phyloP scores from a whole-genome alignment of 2,329 filamentous ascomycete genomes.

The Hypoxylon sp. region DNA sequence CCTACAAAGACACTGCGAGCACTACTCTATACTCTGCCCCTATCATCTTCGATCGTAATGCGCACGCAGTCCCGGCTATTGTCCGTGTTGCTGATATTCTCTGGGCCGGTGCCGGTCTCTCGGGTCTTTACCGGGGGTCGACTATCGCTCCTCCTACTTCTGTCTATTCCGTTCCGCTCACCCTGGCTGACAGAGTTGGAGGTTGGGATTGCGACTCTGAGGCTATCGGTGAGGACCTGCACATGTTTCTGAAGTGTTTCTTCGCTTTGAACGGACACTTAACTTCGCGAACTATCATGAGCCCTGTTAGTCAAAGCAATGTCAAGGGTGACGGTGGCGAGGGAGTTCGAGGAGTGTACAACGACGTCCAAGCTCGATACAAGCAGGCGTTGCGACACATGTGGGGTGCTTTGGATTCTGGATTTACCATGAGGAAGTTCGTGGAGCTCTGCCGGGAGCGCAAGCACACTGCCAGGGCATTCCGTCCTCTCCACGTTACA shows the following conservation, averaged over 20 bases:
- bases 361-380: constrained; percentile 71
- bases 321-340: constrained; percentile 67
- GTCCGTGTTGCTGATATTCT: constrained; percentile 77
- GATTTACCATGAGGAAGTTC: constrained; percentile 68
- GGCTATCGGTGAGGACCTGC: constrained; percentile 78
- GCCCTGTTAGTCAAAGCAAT: constrained; percentile 77
- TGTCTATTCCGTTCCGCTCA: constrained; percentile 75
- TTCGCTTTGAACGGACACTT: constrained; percentile 76
- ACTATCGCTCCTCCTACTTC: constrained; percentile 75
- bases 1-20: constrained; percentile 65
- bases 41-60: constrained; percentile 78
- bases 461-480: constrained; percentile 63
- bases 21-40: constrained; percentile 74
- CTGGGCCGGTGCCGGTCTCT: constrained; percentile 76
- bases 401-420: constrained; percentile 77
- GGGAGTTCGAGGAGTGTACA: constrained; percentile 61
- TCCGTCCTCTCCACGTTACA: constrained; percentile 64
- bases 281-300: constrained; percentile 69
- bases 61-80: constrained; percentile 70
- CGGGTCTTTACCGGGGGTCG: constrained; percentile 71
- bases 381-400: constrained; percentile 78
- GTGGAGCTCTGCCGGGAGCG: constrained; percentile 66
- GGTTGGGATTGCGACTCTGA: constrained; percentile 77
- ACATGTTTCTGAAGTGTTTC: constrained; percentile 83
- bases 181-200: constrained; percentile 72